These are phyloP conservation scores for Bipolaris cookei DNA, from an alignment of 2,329 filamentous ascomycete genomes.

Conservation along the genomic window DNA sequence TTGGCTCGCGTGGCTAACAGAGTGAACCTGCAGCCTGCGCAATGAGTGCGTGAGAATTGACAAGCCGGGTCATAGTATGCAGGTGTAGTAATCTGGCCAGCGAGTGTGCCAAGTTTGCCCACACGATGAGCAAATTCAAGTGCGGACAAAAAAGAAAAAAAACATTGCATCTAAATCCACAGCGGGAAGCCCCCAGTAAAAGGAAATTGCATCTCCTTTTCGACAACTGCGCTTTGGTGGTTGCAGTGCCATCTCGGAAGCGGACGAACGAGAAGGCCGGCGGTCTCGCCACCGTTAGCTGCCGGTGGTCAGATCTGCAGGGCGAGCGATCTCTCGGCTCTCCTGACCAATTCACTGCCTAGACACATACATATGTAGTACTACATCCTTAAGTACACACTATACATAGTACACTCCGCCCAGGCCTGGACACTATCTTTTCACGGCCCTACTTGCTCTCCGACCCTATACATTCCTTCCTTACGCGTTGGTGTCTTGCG, in stretches of 20 bases:
- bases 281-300: slow-evolving; percentile 31
- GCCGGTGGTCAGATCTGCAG: slow-evolving; percentile 26
- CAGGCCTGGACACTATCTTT: background rate
- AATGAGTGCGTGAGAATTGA: background rate
- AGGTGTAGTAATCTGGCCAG: too few relatives aligned
- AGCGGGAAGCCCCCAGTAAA: slow-evolving; percentile 3
- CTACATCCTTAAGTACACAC: too few relatives aligned
- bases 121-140: background rate
- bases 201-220: slow-evolving; percentile 22
- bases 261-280: slow-evolving; percentile 16
- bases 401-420: slow-evolving; percentile 1
- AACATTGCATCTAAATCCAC: background rate
- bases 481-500: background rate
- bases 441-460: slow-evolving; percentile 2
- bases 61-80: too few relatives aligned
- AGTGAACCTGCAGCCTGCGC: background rate
- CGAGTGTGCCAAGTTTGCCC: too few relatives aligned
- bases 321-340: slow-evolving; percentile 25
- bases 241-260: slow-evolving; percentile 19
- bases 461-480: slow-evolving; percentile 26
- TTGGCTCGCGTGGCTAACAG: background rate
- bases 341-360: slow-evolving; percentile 26
- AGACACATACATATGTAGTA: slow-evolving; percentile 5
- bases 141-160: background rate
- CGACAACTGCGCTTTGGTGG: slow-evolving; percentile 4